Base-by-base conservation (phyloP, 306 rosid species). In the Castanea sativa region DNA sequence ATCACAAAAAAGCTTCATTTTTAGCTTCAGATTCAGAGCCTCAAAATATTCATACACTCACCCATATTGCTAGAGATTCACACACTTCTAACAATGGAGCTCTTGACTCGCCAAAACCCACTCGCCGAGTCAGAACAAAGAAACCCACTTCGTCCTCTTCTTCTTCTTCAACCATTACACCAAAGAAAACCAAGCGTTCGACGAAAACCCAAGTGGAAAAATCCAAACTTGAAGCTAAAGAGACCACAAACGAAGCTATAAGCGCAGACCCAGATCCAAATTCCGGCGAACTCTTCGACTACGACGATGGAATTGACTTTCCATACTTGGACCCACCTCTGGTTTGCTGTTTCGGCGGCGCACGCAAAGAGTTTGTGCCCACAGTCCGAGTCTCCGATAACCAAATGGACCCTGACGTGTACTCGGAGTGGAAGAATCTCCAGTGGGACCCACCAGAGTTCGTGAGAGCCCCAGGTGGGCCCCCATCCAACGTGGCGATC, bases 391-490 rank as follows among this genome's bases (percentile, higher is more conserved):
- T 93, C 61, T 90, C 82, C 73, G 84, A 86, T 25, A 84, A 88
- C 58, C 98, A 89, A 5, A 90, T 95, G 99, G 76, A 95, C 89
- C 90, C 85, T 4, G 98, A 93, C 60, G 90, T 84, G 0, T 95
- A 95, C 85, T 88, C 97, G 2, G 87, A 90, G 76, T 95, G 99
- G 99, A 95, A 95, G 76, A 95, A 91, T 98, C 87, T 93, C 19
- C 99, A 95, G 79, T 95, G 99, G 99, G 92, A 92, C 78, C 96
- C 98, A 0, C 99, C 99, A 35, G 99, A 95, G 79, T 93, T 89
- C 43, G 95, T 86, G 13, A 85, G 97, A 13, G 99, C 97, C 1
- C 94, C 96, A 0, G 98, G 97, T 0, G 94, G 97, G 1, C 86
- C 94, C 0, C 84, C 90, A 2, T 91, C 97, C 2, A 93, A 95